phyloP scores from a whole-genome alignment of 140 eudicot genomes.

The Ambrosia hybrid region DNA sequence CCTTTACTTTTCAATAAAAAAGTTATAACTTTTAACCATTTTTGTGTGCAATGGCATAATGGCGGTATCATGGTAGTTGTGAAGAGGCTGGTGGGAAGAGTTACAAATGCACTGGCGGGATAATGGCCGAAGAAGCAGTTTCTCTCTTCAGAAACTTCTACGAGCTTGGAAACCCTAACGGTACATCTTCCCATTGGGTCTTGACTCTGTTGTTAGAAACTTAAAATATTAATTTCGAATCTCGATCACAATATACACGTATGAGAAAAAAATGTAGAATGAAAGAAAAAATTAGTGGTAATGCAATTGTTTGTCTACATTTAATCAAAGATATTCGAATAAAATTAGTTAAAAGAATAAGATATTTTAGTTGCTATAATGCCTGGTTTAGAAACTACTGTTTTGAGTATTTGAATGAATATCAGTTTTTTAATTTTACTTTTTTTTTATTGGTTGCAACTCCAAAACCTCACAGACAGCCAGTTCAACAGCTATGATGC shows the following conservation, averaged over 20 bases:
- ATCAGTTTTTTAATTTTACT: not conserved
- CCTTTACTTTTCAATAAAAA: not conserved
- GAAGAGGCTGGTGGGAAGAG: slow-evolving; percentile 37
- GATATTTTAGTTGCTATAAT: not conserved
- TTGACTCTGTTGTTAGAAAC: too few species aligned
- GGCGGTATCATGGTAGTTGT: slow-evolving; percentile 27
- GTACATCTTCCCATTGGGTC: slow-evolving; percentile 24
- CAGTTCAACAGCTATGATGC: slow-evolving; percentile 23
- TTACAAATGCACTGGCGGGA: slow-evolving; percentile 78
- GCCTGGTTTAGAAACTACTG: slow-evolving; percentile 1
- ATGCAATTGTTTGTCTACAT: too few species aligned
- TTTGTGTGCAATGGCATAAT: not conserved
- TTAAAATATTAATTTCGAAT: too few species aligned
- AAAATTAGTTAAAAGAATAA: not conserved
- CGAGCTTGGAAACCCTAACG: slow-evolving; percentile 93
- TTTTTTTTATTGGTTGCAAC: slow-evolving; percentile 32
- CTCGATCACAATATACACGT: not conserved
- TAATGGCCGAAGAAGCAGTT: slow-evolving; percentile 82
- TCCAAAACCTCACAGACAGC: slow-evolving; percentile 57
- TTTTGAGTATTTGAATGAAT: not conserved
- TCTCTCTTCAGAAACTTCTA: slow-evolving; percentile 65
- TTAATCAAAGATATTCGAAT: too few species aligned
- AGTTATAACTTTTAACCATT: not conserved
- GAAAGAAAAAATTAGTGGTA: too few species aligned
- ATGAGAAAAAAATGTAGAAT: too few species aligned